A percentile compares a stretch with the other conserved stretches of the same genome.
phyloP scores from a whole-genome alignment of 805 yeast species.

The Kurtzmaniella cleridarum region DNA sequence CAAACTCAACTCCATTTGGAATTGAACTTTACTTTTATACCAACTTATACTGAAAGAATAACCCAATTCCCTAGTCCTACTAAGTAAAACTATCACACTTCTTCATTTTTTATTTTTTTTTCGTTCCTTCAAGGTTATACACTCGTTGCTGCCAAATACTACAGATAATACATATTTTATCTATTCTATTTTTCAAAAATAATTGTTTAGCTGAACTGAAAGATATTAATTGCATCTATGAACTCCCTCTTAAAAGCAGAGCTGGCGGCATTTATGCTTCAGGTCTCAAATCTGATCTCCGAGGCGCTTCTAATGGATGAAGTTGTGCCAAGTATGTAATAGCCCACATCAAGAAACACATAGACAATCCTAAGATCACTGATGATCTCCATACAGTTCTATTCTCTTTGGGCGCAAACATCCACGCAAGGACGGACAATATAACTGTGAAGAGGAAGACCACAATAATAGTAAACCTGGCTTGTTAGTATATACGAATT shows the following conservation, averaged over 20 bases:
- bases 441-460: constrained; percentile 56
- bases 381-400: constrained; percentile 42
- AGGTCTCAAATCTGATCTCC: constrained; percentile 84
- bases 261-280: constrained; percentile 30
- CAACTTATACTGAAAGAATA: no score
- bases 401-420: constrained; percentile 78
- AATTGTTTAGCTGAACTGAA: no score
- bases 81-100: no score
- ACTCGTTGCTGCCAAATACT: neutral
- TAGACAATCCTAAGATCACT: constrained; percentile 57
- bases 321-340: constrained; percentile 82
- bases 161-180: no score
- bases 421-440: constrained; percentile 70
- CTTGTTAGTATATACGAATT: constrained; percentile 11
- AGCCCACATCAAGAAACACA: constrained; percentile 90
- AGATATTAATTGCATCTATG: no score
- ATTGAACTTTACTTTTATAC: no score
- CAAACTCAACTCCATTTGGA: no score
- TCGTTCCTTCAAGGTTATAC: neutral
- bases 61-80: no score
- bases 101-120: neutral
- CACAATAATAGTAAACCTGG: constrained; percentile 65
- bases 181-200: no score
- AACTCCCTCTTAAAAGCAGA: no score
- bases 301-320: constrained; percentile 89